Percentiles rank a stretch among this genome's conserved stretches.
These are phyloP conservation scores for Conticribra weissflogii DNA, from an alignment of 108 stramenopile species.

Conservation along the genomic window DNA sequence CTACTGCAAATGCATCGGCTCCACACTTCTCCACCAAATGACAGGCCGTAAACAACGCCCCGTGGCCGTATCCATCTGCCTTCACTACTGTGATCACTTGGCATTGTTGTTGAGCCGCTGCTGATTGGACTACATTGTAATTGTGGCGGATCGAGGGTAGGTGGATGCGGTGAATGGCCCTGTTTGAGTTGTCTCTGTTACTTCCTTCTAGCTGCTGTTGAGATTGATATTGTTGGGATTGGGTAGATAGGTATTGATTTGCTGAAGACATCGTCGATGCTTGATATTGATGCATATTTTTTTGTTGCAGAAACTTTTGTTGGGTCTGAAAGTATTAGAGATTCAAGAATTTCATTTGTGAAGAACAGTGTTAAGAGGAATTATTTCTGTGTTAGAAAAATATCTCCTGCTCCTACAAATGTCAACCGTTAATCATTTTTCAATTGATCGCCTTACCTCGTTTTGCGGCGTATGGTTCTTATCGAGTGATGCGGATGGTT, in stretches of 20 bases:
- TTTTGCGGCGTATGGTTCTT: background rate
- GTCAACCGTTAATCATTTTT: too few species aligned
- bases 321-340: too few species aligned
- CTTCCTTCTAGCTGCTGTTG: background rate
- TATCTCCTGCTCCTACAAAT: too few species aligned
- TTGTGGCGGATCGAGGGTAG: conserved; percentile 65
- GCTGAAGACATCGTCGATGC: background rate
- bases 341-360: too few species aligned
- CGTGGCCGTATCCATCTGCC: conserved; percentile 87
- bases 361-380: too few species aligned
- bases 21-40: conserved; percentile 63
- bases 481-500: background rate
- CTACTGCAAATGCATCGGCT: conserved; percentile 74
- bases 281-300: background rate
- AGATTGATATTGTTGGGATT: background rate
- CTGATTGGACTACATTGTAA: conserved; percentile 55
- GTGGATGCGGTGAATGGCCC: conserved; percentile 64
- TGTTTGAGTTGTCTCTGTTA: too few species aligned
- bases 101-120: conserved; percentile 64
- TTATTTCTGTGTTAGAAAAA: too few species aligned
- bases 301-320: background rate
- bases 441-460: background rate
- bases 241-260: background rate
- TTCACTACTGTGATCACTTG: conserved; percentile 75
- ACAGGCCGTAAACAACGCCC: conserved; percentile 60